Evolutionary conservation across 2,329 filamentous ascomycete species (phyloP).

Genomic region (Lizonia empirigonia): DNA sequence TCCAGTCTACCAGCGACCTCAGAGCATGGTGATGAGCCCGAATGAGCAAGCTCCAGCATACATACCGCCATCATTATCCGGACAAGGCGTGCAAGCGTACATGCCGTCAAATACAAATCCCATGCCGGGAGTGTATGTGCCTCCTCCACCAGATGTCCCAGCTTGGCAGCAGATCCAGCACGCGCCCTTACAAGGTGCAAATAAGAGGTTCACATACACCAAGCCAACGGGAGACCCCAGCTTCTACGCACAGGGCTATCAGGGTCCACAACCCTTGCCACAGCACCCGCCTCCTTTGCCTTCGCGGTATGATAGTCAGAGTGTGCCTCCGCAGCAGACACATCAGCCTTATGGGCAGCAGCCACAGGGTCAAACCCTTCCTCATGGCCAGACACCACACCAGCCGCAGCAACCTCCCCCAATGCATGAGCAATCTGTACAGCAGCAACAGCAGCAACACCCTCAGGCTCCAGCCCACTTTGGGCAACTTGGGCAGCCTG

Average conservation of each 20-base stretch:
- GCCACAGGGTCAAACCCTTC: constrained; percentile 12
- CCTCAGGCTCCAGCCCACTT: constrained; percentile 23
- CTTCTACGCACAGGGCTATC: constrained; percentile 34
- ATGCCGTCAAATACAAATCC: constrained; percentile 43
- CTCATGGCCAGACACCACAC: constrained; percentile 17
- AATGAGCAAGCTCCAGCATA: constrained; percentile 44
- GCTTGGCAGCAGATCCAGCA: constrained; percentile 48
- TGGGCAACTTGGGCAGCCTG: constrained; percentile 23
- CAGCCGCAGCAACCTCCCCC: constrained; percentile 16
- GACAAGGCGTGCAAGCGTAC: constrained; percentile 44
- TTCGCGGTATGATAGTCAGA: constrained; percentile 18
- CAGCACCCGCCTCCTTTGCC: constrained; percentile 22
- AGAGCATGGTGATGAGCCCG: constrained; percentile 33
- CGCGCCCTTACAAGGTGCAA: constrained; percentile 38
- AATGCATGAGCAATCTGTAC: constrained; percentile 12
- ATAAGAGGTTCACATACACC: constrained; percentile 42
- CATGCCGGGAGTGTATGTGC: constrained; percentile 44
- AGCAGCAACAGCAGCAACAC: constrained; percentile 20
- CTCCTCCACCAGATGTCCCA: constrained; percentile 45
- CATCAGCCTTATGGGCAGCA: constrained; percentile 26
- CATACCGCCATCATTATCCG: constrained; percentile 40
- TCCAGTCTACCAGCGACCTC: constrained; percentile 26
- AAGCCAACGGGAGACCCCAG: constrained; percentile 36
- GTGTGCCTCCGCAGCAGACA: constrained; percentile 14
- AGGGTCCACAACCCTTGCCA: constrained; percentile 25